Evolutionary conservation across 805 yeast species (phyloP), one percentile per base, ranked within the genome.

Genomic region (Cyberlindnera maclurae): DNA sequence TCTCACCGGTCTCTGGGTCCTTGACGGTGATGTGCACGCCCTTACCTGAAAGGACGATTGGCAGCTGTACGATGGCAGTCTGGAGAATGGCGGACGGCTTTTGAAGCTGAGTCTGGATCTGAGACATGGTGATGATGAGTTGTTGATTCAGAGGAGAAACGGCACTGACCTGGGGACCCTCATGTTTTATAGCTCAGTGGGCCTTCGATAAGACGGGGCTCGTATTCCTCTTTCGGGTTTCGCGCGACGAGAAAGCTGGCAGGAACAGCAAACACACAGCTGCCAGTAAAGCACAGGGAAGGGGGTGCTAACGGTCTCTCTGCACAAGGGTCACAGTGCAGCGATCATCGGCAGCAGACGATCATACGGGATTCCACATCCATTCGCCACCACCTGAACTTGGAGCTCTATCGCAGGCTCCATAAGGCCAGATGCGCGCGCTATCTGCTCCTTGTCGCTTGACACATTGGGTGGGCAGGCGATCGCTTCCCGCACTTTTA

Each of bases 21-120:
- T 50, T 58, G 18, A 64, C 55, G 5, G 58, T 55, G 44, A 69
- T 52, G 42, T 52, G 52, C 34, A 54, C 42, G 20, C 73, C 74
- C 22, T 58, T 50, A 34, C 70, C 72, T 3, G 44, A 49, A n/a
- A 63, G 40, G n/a, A 58, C 63, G 31, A 52, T 48, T 15, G 66
- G 67, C 15, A 55, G 44, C 37, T 46, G 47, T 33, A 54, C 52
- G 40, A 64, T 42, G 22, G 56, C 48, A 17, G 59, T 56, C 49
- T 62, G 69, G 38, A 64, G 57, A 27, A 62, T 42, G 17, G 47
- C 37, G 16, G 53, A 40, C 12, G 41, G 39, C 28, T 41, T 41
- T 13, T 45, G 38, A 30, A 37, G 17, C 26, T 42, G 49, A 8
- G 27, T 24, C 31, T 44, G 47, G 7, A 29, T 28, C 22, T 34